A percentile compares a stretch with the other conserved stretches of the same genome.
These are phyloP conservation scores for Podospora didyma DNA, from an alignment of 495 filamentous ascomycete species.

Conservation along the genomic window DNA sequence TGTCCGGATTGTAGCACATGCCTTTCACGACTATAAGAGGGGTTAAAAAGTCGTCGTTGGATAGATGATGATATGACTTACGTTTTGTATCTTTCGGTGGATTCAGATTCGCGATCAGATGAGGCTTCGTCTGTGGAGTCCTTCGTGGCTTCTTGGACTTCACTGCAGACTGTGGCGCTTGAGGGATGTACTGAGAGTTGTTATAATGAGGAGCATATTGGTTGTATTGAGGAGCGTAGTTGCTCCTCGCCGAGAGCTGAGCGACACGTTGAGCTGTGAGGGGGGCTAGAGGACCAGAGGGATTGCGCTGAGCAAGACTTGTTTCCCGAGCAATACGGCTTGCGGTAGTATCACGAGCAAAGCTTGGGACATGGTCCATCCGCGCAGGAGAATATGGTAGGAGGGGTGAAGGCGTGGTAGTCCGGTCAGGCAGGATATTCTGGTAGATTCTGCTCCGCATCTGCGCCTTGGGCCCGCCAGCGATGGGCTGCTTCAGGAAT, in stretches of 20 bases:
- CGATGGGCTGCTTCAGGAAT: constrained; percentile 75
- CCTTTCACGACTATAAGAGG: constrained; percentile 68
- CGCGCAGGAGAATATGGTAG: constrained; percentile 53
- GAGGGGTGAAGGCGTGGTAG: constrained; percentile 51
- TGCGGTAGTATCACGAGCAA: constrained; percentile 90
- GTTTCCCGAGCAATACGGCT: constrained; percentile 88
- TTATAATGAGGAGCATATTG: too few relatives aligned
- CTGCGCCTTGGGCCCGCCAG: constrained; percentile 63
- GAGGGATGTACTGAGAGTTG: constrained; percentile 10
- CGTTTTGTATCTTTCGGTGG: constrained; percentile 45
- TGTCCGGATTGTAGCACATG: constrained; percentile 87
- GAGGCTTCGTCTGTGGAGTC: constrained; percentile 48
- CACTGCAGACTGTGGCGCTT: constrained; percentile 26
- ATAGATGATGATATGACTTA: constrained; percentile 22
- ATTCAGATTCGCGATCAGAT: constrained; percentile 47
- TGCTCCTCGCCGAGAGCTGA: constrained; percentile 58
- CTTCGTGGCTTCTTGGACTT: constrained; percentile 56
- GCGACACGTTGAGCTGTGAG: constrained; percentile 75
- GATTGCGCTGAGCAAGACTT: constrained; percentile 59
- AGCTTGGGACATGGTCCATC: constrained; percentile 64
- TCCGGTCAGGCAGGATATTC: constrained; percentile 46
- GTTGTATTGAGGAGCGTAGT: constrained; percentile 22
- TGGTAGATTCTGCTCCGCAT: constrained; percentile 59
- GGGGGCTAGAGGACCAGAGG: constrained; percentile 54
- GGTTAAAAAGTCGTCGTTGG: not conserved